A percentile compares a stretch with the other conserved stretches of the same genome.
These are phyloP conservation scores for Xylariales sp. DNA, from an alignment of 2,329 filamentous ascomycete genomes.

Conservation along the genomic window DNA sequence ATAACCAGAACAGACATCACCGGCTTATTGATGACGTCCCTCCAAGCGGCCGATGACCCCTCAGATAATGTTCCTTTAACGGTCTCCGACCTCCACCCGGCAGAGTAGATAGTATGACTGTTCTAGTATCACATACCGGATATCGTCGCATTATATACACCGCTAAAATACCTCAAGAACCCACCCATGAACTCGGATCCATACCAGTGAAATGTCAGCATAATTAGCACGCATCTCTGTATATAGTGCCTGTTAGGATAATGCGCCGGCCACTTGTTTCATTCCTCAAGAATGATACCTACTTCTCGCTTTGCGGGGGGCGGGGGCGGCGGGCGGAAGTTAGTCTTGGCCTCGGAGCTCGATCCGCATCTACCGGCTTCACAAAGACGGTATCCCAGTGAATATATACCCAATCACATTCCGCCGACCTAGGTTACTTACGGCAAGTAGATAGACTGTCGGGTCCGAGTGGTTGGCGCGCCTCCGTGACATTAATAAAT, in stretches of 20 bases:
- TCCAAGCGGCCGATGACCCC: conserved; percentile 9
- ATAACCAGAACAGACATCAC: conserved; percentile 9
- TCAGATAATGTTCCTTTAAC: background rate
- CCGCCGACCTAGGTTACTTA: background rate
- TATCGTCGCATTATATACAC: conserved; percentile 5
- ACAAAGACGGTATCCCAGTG: background rate
- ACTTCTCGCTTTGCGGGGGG: background rate
- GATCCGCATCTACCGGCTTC: conserved; percentile 13
- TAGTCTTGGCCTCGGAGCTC: background rate
- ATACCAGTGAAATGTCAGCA: background rate
- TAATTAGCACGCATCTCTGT: background rate
- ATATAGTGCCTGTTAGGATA: background rate
- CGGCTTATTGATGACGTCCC: conserved; percentile 6
- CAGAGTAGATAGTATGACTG: background rate
- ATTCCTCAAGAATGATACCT: background rate
- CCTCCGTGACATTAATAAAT: background rate
- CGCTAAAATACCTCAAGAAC: background rate
- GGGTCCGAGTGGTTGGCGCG: background rate
- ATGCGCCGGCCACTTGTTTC: background rate
- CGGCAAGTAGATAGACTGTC: conserved; percentile 1
- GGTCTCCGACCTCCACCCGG: background rate
- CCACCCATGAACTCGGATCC: background rate
- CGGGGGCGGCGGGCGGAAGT: too few species aligned
- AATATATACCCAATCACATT: background rate
- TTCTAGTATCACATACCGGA: conserved; percentile 1